Evolutionary conservation across 129 eudicot genomes (phyloP).

Genomic region (Flaveria bidentis): DNA sequence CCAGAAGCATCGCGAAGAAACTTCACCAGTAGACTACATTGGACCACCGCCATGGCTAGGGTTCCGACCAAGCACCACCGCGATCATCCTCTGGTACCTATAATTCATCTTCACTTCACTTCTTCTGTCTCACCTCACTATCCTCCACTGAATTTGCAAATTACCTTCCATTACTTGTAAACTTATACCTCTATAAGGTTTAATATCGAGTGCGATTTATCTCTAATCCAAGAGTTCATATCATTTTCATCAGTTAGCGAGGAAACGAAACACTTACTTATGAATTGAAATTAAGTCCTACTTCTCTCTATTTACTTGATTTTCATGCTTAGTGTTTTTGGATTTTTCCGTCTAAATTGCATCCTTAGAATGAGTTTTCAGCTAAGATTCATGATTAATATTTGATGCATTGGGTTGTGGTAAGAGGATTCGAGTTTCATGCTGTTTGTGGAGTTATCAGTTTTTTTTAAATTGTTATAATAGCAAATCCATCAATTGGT

Average conservation of each 20-base stretch:
- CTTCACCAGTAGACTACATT: background rate
- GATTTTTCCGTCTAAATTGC: background rate
- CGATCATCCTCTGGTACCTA: conserved; percentile 41
- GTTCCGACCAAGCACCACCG: conserved; percentile 59
- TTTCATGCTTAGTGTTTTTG: background rate
- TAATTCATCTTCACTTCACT: background rate
- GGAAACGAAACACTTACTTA: background rate
- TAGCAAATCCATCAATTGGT: background rate
- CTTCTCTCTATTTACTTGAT: conserved; percentile 4
- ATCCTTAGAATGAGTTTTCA: background rate
- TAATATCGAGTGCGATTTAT: background rate
- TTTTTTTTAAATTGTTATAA: background rate
- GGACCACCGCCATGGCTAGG: conserved; percentile 43
- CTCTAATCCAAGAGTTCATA: background rate
- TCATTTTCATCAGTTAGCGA: background rate
- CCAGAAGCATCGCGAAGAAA: conserved; percentile 31
- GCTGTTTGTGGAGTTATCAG: conserved; percentile 10
- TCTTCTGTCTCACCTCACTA: background rate
- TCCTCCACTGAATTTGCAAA: background rate
- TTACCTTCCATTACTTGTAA: background rate
- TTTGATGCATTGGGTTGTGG: conserved; percentile 6
- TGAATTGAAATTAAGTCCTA: conserved; percentile 6
- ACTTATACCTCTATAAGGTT: background rate
- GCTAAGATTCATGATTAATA: conserved; percentile 9
- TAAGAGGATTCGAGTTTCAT: background rate